Conservation (phyloP, 805 yeast genomes). For the Kodamaea kakaduensis region DNA sequence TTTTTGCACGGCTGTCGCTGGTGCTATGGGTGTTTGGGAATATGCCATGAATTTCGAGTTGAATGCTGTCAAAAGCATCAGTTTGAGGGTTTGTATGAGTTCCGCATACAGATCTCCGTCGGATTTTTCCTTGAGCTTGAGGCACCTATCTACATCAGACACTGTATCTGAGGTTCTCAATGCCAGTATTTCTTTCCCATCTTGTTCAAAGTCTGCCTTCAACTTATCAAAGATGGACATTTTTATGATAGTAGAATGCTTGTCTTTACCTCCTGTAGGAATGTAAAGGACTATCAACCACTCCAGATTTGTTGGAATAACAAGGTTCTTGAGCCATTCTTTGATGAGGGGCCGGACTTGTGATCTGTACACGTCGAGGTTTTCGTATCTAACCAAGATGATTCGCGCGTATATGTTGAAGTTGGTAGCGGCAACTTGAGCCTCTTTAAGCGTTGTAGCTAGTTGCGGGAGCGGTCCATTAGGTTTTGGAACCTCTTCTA, state of each 20-base stretch:
- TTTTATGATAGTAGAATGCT: slow-evolving; percentile 36
- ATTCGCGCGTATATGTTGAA: slow-evolving; percentile 55
- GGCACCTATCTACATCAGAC: slow-evolving; percentile 28
- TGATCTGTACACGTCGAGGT: slow-evolving; percentile 69
- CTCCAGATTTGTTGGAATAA: slow-evolving; percentile 43
- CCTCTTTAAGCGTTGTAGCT: background rate
- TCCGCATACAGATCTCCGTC: slow-evolving; percentile 48
- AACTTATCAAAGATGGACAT: slow-evolving; percentile 53
- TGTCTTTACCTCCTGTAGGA: slow-evolving; percentile 34
- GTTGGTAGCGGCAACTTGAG: slow-evolving; percentile 1
- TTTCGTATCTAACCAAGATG: slow-evolving; percentile 64
- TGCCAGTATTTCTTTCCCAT: slow-evolving; percentile 32
- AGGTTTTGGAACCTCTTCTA: slow-evolving; percentile 53
- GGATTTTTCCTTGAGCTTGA: slow-evolving; percentile 33
- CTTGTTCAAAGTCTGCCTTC: slow-evolving; percentile 45
- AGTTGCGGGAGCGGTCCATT: slow-evolving; percentile 21
- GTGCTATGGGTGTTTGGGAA: too few species aligned
- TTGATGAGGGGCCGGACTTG: slow-evolving; percentile 77
- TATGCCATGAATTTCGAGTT: slow-evolving; percentile 6
- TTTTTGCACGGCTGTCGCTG: too few species aligned
- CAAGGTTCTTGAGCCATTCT: slow-evolving; percentile 65
- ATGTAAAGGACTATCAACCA: slow-evolving; percentile 59
- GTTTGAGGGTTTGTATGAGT: slow-evolving; percentile 43
- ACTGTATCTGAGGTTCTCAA: slow-evolving; percentile 5
- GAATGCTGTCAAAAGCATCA: slow-evolving; percentile 51